These are phyloP conservation scores for Fusarium metavorans DNA, from an alignment of 2,329 filamentous ascomycete genomes.

Conservation along the genomic window DNA sequence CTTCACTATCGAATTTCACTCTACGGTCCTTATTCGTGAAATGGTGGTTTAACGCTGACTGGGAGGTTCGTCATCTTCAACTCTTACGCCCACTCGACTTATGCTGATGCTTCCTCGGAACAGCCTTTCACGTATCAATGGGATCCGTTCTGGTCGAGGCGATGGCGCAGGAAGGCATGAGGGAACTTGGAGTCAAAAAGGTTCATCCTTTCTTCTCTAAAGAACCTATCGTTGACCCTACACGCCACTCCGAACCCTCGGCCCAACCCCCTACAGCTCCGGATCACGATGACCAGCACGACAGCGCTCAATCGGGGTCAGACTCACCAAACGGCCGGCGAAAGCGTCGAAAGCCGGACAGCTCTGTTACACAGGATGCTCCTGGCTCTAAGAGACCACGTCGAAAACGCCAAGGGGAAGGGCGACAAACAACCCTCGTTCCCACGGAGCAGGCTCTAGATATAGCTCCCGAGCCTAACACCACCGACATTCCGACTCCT, in stretches of 20 bases:
- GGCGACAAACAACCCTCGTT: conserved; percentile 11
- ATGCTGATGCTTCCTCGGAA: background rate
- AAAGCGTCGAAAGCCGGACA: conserved; percentile 59
- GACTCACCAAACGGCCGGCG: conserved; percentile 49
- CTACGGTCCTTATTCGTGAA: background rate
- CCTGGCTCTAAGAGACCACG: conserved; percentile 44
- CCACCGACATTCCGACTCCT: conserved; percentile 21
- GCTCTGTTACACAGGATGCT: conserved; percentile 35
- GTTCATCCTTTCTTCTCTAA: conserved; percentile 68
- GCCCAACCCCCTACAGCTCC: background rate
- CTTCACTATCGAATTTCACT: background rate
- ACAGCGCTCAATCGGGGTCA: conserved; percentile 12
- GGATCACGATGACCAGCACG: conserved; percentile 2
- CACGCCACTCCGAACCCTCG: conserved; percentile 8
- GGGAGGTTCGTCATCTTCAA: conserved; percentile 20
- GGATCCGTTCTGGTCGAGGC: conserved; percentile 55
- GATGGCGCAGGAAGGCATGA: conserved; percentile 58
- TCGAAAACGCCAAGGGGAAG: conserved; percentile 37
- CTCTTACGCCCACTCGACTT: background rate
- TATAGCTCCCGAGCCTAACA: conserved; percentile 1
- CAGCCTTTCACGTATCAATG: conserved; percentile 51
- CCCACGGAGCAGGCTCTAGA: conserved; percentile 21
- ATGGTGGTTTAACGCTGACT: conserved; percentile 35
- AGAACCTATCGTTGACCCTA: conserved; percentile 22
- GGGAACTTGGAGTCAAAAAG: conserved; percentile 55